Percentiles rank a stretch among this genome's conserved stretches.
Evolutionary conservation across 148 eudicot species (phyloP).

Genomic region (Fallopia convolvulus): DNA sequence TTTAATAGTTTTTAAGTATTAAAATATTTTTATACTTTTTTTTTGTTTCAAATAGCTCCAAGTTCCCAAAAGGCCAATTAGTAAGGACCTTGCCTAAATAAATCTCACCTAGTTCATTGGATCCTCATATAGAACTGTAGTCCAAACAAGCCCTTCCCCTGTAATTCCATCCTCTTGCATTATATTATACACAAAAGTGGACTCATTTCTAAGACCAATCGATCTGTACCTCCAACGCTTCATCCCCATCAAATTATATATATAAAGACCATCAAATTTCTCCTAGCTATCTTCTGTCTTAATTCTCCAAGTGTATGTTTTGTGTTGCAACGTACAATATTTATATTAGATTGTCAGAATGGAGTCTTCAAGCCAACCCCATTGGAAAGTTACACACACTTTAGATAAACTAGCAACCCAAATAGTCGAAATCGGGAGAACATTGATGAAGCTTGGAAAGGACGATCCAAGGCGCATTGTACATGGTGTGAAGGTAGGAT

Average conservation of each 20-base stretch:
- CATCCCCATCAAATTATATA: too few relatives aligned
- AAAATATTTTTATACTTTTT: too few relatives aligned
- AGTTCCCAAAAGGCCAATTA: not conserved
- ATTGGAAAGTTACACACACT: not conserved
- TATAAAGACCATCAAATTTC: too few relatives aligned
- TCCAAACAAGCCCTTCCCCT: not conserved
- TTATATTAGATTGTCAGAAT: not conserved
- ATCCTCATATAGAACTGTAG: not conserved
- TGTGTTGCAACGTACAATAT: not conserved
- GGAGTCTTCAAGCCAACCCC: not conserved
- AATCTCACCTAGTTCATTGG: not conserved
- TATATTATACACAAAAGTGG: not conserved
- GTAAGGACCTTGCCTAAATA: not conserved
- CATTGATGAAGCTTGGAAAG: conserved; percentile 20
- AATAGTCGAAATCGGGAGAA: not conserved
- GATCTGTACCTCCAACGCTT: too few relatives aligned
- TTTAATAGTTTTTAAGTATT: too few relatives aligned
- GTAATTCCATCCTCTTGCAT: not conserved
- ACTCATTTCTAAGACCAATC: too few relatives aligned
- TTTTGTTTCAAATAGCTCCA: not conserved
- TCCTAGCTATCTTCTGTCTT: too few relatives aligned
- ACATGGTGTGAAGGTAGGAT: conserved; percentile 47
- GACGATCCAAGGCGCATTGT: conserved; percentile 49
- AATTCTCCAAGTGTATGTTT: not conserved
- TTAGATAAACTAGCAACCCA: not conserved